phyloP scores from a whole-genome alignment of 345 rosid genomes.

The Acer negundo region DNA sequence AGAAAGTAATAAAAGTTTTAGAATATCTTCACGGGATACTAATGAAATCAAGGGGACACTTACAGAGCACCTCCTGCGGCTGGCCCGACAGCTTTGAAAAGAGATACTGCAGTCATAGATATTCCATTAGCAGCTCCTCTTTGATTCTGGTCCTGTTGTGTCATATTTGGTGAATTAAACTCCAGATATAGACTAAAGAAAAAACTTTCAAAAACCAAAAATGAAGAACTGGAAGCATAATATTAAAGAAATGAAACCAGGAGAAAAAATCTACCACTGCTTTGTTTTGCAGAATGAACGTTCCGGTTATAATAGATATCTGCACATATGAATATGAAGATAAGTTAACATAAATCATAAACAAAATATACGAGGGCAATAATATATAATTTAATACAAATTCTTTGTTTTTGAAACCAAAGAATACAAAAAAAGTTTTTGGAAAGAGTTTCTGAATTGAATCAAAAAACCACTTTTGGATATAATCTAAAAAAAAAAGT shows the following conservation, averaged over 20 bases:
- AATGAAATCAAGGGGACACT: slow-evolving; percentile 17
- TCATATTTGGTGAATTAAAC: neutral
- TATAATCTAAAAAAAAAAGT: too few species aligned
- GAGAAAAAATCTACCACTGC: slow-evolving; percentile 42
- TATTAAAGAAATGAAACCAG: neutral
- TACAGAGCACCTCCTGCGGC: slow-evolving; percentile 57
- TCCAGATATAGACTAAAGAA: neutral
- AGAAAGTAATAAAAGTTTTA: neutral
- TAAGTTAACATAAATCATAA: neutral
- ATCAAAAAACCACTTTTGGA: too few species aligned
- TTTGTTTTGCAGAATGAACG: slow-evolving; percentile 51
- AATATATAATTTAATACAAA: too few species aligned
- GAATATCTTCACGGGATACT: neutral
- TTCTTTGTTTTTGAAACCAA: too few species aligned
- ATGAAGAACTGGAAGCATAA: neutral
- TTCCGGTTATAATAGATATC: slow-evolving; percentile 45
- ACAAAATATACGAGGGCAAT: neutral
- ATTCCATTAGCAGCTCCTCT: slow-evolving; percentile 63
- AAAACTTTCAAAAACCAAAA: neutral
- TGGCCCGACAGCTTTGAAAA: slow-evolving; percentile 58
- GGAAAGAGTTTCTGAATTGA: too few species aligned
- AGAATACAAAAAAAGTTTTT: too few species aligned
- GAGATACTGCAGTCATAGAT: slow-evolving; percentile 52
- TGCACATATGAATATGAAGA: neutral
- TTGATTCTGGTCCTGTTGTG: slow-evolving; percentile 51